Base-by-base conservation (phyloP, 1,284 basidiomycete species). In the Fomitopsis palustris region DNA sequence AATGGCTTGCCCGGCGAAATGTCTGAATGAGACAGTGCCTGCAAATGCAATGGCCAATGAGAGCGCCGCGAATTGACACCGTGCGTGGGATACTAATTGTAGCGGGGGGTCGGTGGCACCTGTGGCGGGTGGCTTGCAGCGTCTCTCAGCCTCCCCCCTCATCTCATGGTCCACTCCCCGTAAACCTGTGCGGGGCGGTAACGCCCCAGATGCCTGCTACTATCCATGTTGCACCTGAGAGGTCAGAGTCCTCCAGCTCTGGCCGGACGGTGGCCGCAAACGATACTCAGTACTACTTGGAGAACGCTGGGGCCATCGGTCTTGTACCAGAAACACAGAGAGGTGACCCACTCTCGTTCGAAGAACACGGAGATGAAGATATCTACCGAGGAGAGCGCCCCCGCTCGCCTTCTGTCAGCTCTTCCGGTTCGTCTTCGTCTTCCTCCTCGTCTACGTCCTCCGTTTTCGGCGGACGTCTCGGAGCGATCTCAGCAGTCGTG, bases 321-420 rank as follows among this genome's bases (percentile, higher is more conserved):
- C 56, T 66, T 55, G 62, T 67, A 53, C 58, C 65, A 51, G 55
- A 62, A 42, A 58, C 61, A 8, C 59, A 54, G 41, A 53, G 60
- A 41, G 45, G 60, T 31, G 57, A 62, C 31, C 61, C 62, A 38
- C 43, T 31, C 27, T 56, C 58, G 3, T 61, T 64, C 33, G 70
- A 76, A 23, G 67, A 76, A 60, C 75, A 74, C 56, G 76, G 80
- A 37, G 70, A 74, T 54, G 69, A 71, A 25, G 82, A 85, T 67
- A 87, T 89, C 57, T 88, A 86, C 67, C 80, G 87, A 61, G 87
- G 86, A n/a, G 75, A 75, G 25, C 77, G 72, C 2, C 68, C 70
- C 21, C 67, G 69, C 45, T 67, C 70, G 29, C 64, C 70, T 38
- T 70, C 73, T 19, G 59, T 72, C 57, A 65, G 65, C 49, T 72